Base-by-base conservation (phyloP, 2,329 filamentous ascomycete genomes). In the Penicillium decumbens region DNA sequence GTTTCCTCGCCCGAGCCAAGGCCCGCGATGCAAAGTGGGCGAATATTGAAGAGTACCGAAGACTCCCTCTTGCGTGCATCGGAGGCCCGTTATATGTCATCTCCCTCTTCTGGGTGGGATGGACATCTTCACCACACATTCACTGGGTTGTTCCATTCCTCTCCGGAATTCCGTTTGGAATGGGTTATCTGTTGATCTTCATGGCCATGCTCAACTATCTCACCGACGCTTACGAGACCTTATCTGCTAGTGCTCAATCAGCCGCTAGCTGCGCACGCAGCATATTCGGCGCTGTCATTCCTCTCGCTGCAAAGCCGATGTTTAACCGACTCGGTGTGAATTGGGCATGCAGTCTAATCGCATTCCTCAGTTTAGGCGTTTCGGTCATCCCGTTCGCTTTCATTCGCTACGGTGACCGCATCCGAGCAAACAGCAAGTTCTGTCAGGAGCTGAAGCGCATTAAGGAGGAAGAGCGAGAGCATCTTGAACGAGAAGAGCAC, bases 21-120 rank as follows among this genome's bases (percentile, higher is more conserved):
- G 66, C 66, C n/a, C 59, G 58, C 29, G 49, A 60, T 13, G 58
- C 59, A 23, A 45, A 39, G 13, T 62, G 59, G 59, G 52, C 59
- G 18, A 49, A 40, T n/a, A 57, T 61, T 12, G 59, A 62, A 54
- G 64, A 67, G 49, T 88, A 83, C 64, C 78, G 83, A 6, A 80
- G 88, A 2, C 75, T 92, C 0, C 87, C 87, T 0, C 77, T 91
- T 2, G 87, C 86, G 6, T 86, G 81, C 61, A 60, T 89, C 20
- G 88, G 85, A 1, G 85, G 87, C 0, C 86, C 86, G 0, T 70
- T 88, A 32, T 66, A 64, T 32, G 65, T 68, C 6, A 53, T 69
- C 76, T 81, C n/a, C 72, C 80, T 54, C 71, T 84, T 47, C 64
- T 80, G 43, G 84, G 58, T 70, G 7, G 66, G 66, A 8, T 68